Evolutionary conservation across 495 filamentous ascomycete species (phyloP).

Genomic region (Pyrenula aspistea): DNA sequence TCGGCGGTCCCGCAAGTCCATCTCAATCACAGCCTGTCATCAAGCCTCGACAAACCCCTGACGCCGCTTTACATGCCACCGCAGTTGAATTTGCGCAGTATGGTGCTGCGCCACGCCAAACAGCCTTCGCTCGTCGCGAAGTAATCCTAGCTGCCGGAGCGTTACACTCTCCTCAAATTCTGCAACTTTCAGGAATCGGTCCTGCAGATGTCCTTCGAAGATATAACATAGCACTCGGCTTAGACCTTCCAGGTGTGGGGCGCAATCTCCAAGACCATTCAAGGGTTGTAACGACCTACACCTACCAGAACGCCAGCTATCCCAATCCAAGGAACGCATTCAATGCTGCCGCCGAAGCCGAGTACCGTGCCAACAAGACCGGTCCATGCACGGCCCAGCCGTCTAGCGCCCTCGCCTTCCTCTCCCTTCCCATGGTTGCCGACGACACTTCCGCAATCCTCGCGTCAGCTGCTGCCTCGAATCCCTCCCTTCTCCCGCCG

Average conservation of each 20-base stretch:
- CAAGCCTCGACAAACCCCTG: not conserved
- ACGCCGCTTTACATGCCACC: not conserved
- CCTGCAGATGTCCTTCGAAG: slow-evolving; percentile 21
- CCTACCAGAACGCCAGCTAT: slow-evolving; percentile 3
- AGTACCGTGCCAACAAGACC: slow-evolving; percentile 16
- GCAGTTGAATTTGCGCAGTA: slow-evolving; percentile 1
- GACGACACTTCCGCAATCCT: not conserved
- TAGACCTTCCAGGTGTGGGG: slow-evolving; percentile 37
- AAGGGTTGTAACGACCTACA: slow-evolving; percentile 13
- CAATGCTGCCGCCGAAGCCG: slow-evolving; percentile 17
- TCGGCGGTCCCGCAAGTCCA: not conserved
- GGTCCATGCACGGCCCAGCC: slow-evolving; percentile 7
- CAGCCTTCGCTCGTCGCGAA: slow-evolving; percentile 31
- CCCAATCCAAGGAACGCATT: slow-evolving; percentile 20
- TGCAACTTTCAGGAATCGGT: slow-evolving; percentile 34
- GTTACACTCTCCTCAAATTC: slow-evolving; percentile 44
- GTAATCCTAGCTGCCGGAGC: slow-evolving; percentile 44
- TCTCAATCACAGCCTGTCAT: not conserved
- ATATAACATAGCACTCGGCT: slow-evolving; percentile 24
- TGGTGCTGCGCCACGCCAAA: slow-evolving; percentile 13
- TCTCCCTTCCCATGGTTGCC: slow-evolving; percentile 2
- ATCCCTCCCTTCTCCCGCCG: not conserved
- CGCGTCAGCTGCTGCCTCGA: not conserved
- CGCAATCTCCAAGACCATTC: slow-evolving; percentile 37
- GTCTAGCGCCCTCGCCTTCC: slow-evolving; percentile 9